phyloP scores from a whole-genome alignment of 2,329 filamentous ascomycete species.

The Penicillium sp. region DNA sequence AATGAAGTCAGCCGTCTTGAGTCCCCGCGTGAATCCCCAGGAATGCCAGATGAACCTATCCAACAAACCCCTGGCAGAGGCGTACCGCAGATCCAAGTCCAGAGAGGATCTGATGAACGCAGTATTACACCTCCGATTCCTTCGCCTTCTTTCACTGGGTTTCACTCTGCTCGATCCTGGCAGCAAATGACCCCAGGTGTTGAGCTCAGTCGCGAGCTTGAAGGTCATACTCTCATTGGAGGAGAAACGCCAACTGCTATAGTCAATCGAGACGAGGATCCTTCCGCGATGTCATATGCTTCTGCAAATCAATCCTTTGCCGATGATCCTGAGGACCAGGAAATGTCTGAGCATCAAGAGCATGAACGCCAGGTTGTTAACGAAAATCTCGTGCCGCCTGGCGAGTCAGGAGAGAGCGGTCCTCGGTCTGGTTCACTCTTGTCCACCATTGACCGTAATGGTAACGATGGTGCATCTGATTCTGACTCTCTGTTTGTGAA shows the following conservation, averaged over 20 bases:
- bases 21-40: constrained; percentile 11
- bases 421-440: constrained; percentile 19
- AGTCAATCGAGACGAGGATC: constrained; percentile 15
- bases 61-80: constrained; percentile 15
- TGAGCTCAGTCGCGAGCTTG: constrained; percentile 15
- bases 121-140: constrained; percentile 19
- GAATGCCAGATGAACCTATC: constrained; percentile 11
- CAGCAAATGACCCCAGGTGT: constrained; percentile 13
- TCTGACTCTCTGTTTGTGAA: not conserved
- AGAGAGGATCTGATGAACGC: constrained; percentile 14
- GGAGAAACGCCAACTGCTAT: constrained; percentile 13
- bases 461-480: not conserved
- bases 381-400: constrained; percentile 1
- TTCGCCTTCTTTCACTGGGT: constrained; percentile 25
- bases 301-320: constrained; percentile 22
- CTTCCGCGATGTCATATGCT: constrained; percentile 18
- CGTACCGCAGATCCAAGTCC: constrained; percentile 8
- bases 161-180: constrained; percentile 24
- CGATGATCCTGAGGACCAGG: constrained; percentile 5
- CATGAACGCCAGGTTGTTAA: constrained; percentile 19
- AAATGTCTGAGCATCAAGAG: not conserved
- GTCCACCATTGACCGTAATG: constrained; percentile 11
- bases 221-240: constrained; percentile 24
- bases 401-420: constrained; percentile 1
- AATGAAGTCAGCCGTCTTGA: constrained; percentile 15